A percentile compares a stretch with the other conserved stretches of the same genome.
Conservation (phyloP, 257 asterid genomes). For the Fraxinus pennsylvanica region DNA sequence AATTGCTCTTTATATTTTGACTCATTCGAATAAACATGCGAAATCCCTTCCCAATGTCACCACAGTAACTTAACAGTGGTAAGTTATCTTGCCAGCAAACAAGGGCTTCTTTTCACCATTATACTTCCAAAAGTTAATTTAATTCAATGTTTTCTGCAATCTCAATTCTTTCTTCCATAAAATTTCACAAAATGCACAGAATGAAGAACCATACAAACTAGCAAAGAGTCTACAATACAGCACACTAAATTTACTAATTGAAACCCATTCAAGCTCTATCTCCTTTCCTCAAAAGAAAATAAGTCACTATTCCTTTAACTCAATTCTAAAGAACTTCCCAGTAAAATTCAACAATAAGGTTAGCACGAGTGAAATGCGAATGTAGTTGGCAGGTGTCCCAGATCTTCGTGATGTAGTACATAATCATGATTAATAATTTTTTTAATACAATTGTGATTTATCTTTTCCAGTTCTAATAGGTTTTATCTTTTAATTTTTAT, state of each 20-base stretch:
- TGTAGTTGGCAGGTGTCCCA: background rate
- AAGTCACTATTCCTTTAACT: background rate
- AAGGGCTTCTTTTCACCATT: constrained; percentile 53
- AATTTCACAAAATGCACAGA: constrained; percentile 1
- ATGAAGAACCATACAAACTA: background rate
- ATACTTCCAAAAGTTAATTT: background rate
- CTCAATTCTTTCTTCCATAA: background rate
- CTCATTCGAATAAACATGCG: too few relatives aligned
- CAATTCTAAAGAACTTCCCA: constrained; percentile 3
- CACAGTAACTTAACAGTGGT: background rate
- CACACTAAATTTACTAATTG: background rate
- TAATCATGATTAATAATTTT: too few relatives aligned
- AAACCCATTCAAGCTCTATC: background rate
- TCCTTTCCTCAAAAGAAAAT: background rate
- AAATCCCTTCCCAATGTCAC: background rate
- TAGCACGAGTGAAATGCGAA: background rate
- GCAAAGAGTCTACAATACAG: background rate
- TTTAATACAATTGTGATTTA: too few relatives aligned
- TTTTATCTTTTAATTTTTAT: too few relatives aligned
- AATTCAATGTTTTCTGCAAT: background rate
- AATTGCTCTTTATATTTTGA: background rate
- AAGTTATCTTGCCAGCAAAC: background rate
- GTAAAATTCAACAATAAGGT: background rate
- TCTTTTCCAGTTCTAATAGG: too few relatives aligned
- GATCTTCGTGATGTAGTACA: constrained; percentile 1